Evolutionary conservation across 768 basidiomycete genomes (phyloP), one percentile per base, ranked within the genome.

Genomic region (Tylopilus balloui): DNA sequence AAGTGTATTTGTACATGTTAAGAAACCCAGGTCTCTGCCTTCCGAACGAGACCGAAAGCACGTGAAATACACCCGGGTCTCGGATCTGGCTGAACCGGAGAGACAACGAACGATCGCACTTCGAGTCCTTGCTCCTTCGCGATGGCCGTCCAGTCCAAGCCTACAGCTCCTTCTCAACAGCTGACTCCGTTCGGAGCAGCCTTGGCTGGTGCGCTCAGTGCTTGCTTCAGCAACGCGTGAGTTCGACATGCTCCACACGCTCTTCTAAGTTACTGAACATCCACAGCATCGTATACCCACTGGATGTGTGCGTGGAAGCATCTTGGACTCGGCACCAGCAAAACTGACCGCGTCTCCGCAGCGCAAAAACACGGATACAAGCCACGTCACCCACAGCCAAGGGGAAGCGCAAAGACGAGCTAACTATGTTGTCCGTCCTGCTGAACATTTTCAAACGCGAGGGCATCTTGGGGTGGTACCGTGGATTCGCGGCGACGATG

Each of bases 401-500:
- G 63, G 75, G 71, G 32, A 79, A 75, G 60, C 76, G 73, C 53
- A 75, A 75, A 38, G 71, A 74, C 38, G 69, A 71, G 39, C 64
- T 71, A 44, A 80, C 82, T 3, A 79, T 93, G 71, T 60, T 84
- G 34, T 66, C 75, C 19, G 75, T 94, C 44, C 66, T 97, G 31
- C 53, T 82, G 44, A 74, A 77, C 60, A 85, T 97, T 52, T 75
- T 90, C 63, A 79, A 77, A 57, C 81, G 83, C 50, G 92, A 97
- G 54, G 95, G 96, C 1, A 54, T 96, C 46, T 47, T 62, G 5
- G 96, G 93, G 0, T 83, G 83, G 63, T 99, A 95, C 71, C 79
- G 84, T 37, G 96, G 96, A 2, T 99, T 97, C 66, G 78, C 83
- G 29, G 96, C 96, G 20, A 97, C 90, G 35, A 98, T 98, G 95